Evolutionary conservation across 2,329 filamentous ascomycete species (phyloP), one percentile per base, ranked within the genome.

Genomic region (Fusarium annulatum): DNA sequence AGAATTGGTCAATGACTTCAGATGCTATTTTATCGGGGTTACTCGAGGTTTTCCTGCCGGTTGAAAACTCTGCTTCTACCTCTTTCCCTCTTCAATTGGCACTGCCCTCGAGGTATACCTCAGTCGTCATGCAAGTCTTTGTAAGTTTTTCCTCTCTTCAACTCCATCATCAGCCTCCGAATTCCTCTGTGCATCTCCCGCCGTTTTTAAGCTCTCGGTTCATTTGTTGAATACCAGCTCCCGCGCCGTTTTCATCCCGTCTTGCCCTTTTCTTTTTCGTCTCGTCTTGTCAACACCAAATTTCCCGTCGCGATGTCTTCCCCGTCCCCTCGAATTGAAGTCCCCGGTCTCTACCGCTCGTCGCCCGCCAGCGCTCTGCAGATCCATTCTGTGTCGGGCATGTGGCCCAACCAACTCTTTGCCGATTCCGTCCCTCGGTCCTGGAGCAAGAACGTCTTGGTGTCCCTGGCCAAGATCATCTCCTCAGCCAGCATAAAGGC

Each of bases 1-100:
- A 10, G 0, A 9, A 16, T 1, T 19, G 15, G 34, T 3, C 0
- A 39, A 3, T 7, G 0, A 5, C 34, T 16, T 39, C 5, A 39
- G 0, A 21, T 23, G 28, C 2, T 0, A 53, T 53, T 28, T 53
- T 53, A 28, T 10, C 0, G 15, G 34, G 11, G 11, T 3, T 16
- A 2, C 9, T 53, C 15, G 15, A 19, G 4, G 7, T 0, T 39
- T 53, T 53, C 34, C 34, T 11, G 49, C 18, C 3, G 33, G 49
- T 53, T 39, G 11, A 53, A 53, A 53, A 53, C 49, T 53, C 34
- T 53, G 34, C 34, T 19, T 39, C 3, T n/a, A 39, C 23, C 33
- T 53, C 49, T 10, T 53, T 39, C 49, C 49, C n/a, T 3, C 34
- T 53, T 39, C 5, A 7, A 26, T 34, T 9, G 12, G 18, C 39